phyloP scores from a whole-genome alignment of 2,329 filamentous ascomycete genomes.

The Trichoderma pleuroti region DNA sequence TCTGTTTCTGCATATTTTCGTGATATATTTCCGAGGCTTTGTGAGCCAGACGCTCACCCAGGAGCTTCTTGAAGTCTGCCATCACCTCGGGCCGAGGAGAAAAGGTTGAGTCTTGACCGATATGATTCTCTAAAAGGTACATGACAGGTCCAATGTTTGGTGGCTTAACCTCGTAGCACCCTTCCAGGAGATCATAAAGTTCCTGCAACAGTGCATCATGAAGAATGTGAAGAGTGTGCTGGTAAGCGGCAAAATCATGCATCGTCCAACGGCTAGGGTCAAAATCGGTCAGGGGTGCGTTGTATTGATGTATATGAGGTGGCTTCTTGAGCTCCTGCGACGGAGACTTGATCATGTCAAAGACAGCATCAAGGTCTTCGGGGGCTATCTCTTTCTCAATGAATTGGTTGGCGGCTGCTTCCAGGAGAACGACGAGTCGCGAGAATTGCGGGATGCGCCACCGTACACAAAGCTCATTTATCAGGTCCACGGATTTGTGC shows the following conservation, averaged over 20 bases:
- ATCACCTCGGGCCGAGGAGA: slow-evolving; percentile 65
- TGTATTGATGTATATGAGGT: slow-evolving; percentile 52
- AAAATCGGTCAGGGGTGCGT: slow-evolving; percentile 51
- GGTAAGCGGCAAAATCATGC: slow-evolving; percentile 66
- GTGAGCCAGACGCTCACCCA: slow-evolving; percentile 68
- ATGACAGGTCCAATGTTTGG: slow-evolving; percentile 77
- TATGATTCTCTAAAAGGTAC: slow-evolving; percentile 75
- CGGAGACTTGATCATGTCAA: slow-evolving; percentile 75
- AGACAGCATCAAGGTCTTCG: slow-evolving; percentile 77
- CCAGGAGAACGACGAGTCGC: slow-evolving; percentile 74
- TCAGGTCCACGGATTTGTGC: slow-evolving; percentile 73
- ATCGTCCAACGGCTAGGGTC: slow-evolving; percentile 64
- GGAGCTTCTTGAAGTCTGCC: slow-evolving; percentile 66
- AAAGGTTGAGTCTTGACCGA: slow-evolving; percentile 75
- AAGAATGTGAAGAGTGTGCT: slow-evolving; percentile 67
- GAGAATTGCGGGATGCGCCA: slow-evolving; percentile 88
- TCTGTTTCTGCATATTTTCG: slow-evolving; percentile 70
- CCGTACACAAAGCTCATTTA: slow-evolving; percentile 79
- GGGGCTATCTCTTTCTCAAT: slow-evolving; percentile 76
- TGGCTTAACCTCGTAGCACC: slow-evolving; percentile 85
- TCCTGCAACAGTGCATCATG: slow-evolving; percentile 83
- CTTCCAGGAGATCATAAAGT: slow-evolving; percentile 80
- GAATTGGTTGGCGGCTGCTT: slow-evolving; percentile 82
- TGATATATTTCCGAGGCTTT: slow-evolving; percentile 79
- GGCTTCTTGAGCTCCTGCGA: slow-evolving; percentile 63